phyloP scores from a whole-genome alignment of 176 grass and related monocot genomes.

The Cocos nucifera region DNA sequence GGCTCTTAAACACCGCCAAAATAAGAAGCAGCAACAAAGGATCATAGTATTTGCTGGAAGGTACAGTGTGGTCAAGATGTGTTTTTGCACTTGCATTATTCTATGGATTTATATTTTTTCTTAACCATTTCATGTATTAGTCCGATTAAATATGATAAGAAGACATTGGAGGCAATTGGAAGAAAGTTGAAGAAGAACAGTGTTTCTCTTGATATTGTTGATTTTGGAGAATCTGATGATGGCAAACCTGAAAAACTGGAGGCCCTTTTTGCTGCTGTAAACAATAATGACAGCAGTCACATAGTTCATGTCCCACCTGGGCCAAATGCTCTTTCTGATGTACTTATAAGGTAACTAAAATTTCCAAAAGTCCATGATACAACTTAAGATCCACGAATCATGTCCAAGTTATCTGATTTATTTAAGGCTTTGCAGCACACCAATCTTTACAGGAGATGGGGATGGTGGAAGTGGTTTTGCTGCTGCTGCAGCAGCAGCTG shows the following conservation, averaged over 20 bases:
- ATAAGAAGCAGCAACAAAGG: slow-evolving; percentile 95
- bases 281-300: slow-evolving; percentile 86
- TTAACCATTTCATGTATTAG: slow-evolving; percentile 17
- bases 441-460: slow-evolving; percentile 81
- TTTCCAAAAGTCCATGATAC: slow-evolving; percentile 2
- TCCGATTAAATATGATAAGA: slow-evolving; percentile 79
- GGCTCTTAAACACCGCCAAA: slow-evolving; percentile 93
- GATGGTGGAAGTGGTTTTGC: slow-evolving; percentile 93
- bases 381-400: not conserved
- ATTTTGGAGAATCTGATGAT: slow-evolving; percentile 91
- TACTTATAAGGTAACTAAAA: slow-evolving; percentile 67
- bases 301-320: slow-evolving; percentile 78
- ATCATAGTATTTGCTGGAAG: slow-evolving; percentile 98
- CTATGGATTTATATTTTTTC: too few species aligned
- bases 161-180: slow-evolving; percentile 74
- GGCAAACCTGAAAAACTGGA: slow-evolving; percentile 93
- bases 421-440: slow-evolving; percentile 51
- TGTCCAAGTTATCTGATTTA: not conserved
- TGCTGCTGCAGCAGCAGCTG: slow-evolving; percentile 84
- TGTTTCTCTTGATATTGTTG: slow-evolving; percentile 91
- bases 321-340: slow-evolving; percentile 74
- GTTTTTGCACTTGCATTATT: slow-evolving; percentile 3
- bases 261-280: slow-evolving; percentile 56
- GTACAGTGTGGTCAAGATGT: slow-evolving; percentile 24
- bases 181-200: slow-evolving; percentile 98